Evolutionary conservation across 2,329 filamentous ascomycete species (phyloP).

Genomic region (Talaromyces sp.): DNA sequence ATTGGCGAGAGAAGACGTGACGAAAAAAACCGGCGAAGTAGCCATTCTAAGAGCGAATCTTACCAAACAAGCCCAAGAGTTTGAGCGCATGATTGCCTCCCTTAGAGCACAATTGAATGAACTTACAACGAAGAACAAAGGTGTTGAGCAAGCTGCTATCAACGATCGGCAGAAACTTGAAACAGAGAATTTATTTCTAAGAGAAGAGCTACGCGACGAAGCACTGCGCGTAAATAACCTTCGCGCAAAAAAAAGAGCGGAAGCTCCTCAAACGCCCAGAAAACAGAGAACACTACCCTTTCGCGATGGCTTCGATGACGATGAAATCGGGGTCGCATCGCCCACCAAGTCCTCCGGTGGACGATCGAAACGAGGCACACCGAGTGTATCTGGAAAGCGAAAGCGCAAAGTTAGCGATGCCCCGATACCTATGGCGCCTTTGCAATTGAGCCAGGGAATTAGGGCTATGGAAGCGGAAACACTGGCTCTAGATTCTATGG

Average conservation of each 20-base stretch:
- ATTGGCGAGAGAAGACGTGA: conserved; percentile 39
- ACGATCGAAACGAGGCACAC: conserved; percentile 52
- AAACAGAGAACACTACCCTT: conserved; percentile 48
- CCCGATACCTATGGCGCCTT: conserved; percentile 44
- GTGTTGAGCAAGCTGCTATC: conserved; percentile 53
- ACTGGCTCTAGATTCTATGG: conserved; percentile 24
- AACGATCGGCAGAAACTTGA: conserved; percentile 56
- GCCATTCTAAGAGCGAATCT: conserved; percentile 58
- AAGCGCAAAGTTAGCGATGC: conserved; percentile 54
- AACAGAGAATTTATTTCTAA: conserved; percentile 58
- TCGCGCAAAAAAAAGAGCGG: conserved; percentile 34
- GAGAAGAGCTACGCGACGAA: conserved; percentile 59
- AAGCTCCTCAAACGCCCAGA: conserved; percentile 50
- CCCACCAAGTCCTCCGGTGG: conserved; percentile 49
- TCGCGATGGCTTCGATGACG: conserved; percentile 63
- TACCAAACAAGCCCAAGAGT: conserved; percentile 41
- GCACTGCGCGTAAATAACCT: conserved; percentile 46
- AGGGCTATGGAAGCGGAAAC: background rate
- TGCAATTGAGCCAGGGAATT: conserved; percentile 39
- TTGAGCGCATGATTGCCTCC: conserved; percentile 51
- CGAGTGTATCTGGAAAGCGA: conserved; percentile 56
- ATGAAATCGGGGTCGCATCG: conserved; percentile 55
- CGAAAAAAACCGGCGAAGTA: conserved; percentile 50
- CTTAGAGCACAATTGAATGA: conserved; percentile 55
- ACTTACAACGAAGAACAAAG: conserved; percentile 51